Evolutionary conservation across 345 rosid species (phyloP), one percentile per base, ranked within the genome.

Genomic region (Carallia pectinifolia): DNA sequence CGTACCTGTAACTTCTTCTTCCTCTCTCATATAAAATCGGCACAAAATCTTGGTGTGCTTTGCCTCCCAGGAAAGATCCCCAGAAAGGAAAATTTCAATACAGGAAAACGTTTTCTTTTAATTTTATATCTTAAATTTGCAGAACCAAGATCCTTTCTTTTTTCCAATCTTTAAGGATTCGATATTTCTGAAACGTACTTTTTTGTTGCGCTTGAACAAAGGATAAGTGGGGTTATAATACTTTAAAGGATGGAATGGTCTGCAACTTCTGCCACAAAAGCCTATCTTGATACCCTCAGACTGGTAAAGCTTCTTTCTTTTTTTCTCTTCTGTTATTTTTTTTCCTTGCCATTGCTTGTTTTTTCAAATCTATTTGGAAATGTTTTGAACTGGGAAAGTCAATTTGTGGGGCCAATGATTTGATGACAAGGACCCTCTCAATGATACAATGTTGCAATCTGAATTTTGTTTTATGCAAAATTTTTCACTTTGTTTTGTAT

Each of bases 281-380:
- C 87, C 17, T 81, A 72, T 66, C 82, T 80, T 56, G 85, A 84
- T 64, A 75, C 85, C 69, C 76, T 80, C 4, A 68, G 63, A 29
- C 76, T 82, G 81, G 85, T 82, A 70, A 10, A 53, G 4, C 53
- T 12, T 34, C 27, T 62, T 38, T 63, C 31, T 1, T 34, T 67
- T 10, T 16, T 55, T n/a, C 10, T 16, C 19, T 58, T 13, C 10
- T 47, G 10, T 23, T 7, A 53, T 33, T 29, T 9, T 39, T 30
- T 5, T 6, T 68, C 58, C 16, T 4, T 44, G 4, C 2, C 33
- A 7, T 8, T 38, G 13, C 6, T 36, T n/a, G 1, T 54, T 64
- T 34, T 52, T 23, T 6, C 3, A 7, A 7, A 8, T 33, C 13
- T 55, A 3, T 19, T 19, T 23, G 59, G 30, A 5, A 55, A 8